These are phyloP conservation scores for Bipolaris victoriae DNA, from an alignment of 2,329 filamentous ascomycete species.

Conservation along the genomic window DNA sequence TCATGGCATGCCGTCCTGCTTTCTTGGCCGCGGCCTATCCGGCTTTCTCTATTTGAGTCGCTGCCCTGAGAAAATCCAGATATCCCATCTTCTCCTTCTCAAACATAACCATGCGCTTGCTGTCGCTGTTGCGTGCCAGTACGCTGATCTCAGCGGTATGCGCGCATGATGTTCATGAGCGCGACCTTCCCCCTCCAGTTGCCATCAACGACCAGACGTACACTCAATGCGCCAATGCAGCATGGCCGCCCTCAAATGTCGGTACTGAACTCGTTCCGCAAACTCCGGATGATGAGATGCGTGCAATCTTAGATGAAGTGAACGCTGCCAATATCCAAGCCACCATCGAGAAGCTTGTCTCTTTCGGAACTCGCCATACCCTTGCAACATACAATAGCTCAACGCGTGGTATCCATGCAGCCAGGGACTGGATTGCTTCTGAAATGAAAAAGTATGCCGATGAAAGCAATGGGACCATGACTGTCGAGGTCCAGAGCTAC, in stretches of 20 bases:
- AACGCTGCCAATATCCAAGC: conserved; percentile 55
- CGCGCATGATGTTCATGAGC: conserved; percentile 37
- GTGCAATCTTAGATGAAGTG: conserved; percentile 49
- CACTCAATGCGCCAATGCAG: conserved; percentile 42
- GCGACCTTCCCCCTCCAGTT: conserved; percentile 36
- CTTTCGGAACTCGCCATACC: conserved; percentile 64
- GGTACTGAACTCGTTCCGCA: conserved; percentile 50
- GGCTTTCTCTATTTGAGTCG: conserved; percentile 18
- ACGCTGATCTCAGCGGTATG: conserved; percentile 26
- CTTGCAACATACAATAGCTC: conserved; percentile 60
- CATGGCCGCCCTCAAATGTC: conserved; percentile 52
- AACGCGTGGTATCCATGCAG: conserved; percentile 62
- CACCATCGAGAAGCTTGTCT: conserved; percentile 60
- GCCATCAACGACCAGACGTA: conserved; percentile 44
- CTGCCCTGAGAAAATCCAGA: neutral
- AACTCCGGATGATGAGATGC: conserved; percentile 50
- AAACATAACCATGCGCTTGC: conserved; percentile 28
- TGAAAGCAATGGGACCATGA: conserved; percentile 58
- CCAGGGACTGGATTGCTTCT: conserved; percentile 62
- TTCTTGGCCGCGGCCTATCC: neutral
- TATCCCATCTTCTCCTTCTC: neutral
- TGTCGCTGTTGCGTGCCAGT: conserved; percentile 13
- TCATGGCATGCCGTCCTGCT: conserved; percentile 6
- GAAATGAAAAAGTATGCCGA: conserved; percentile 59
- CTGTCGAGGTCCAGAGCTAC: conserved; percentile 59